A percentile compares a stretch with the other conserved stretches of the same genome.
These are phyloP conservation scores for Leccinum olivaceopallidum DNA, from an alignment of 768 basidiomycete genomes.

Conservation along the genomic window DNA sequence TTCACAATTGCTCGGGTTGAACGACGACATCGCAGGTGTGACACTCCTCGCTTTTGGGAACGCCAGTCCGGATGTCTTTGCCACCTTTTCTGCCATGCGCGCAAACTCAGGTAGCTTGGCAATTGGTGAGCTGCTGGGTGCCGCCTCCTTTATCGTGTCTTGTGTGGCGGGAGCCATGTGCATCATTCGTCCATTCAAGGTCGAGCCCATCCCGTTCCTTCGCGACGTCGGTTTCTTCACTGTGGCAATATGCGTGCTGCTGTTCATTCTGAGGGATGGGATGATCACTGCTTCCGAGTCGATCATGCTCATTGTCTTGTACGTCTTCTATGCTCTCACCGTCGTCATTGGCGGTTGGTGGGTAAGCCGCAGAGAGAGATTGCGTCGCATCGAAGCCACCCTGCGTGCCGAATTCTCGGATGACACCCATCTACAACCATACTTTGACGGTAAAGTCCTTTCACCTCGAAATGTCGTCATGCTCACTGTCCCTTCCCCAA, in stretches of 20 bases:
- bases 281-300: conserved; percentile 72
- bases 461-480: not conserved
- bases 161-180: conserved; percentile 99
- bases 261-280: conserved; percentile 78
- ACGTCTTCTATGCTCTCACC: conserved; percentile 71
- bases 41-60: conserved; percentile 98
- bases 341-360: conserved; percentile 83
- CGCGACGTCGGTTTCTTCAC: conserved; percentile 96
- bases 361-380: conserved; percentile 54
- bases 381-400: conserved; percentile 47
- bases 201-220: conserved; percentile 76
- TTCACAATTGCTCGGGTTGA: conserved; percentile 79
- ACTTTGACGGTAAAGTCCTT: conserved; percentile 62
- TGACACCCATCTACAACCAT: conserved; percentile 49
- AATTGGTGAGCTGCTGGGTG: conserved; percentile 93
- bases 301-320: conserved; percentile 65
- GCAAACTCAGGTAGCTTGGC: conserved; percentile 85
- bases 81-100: conserved; percentile 92
- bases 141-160: conserved; percentile 93
- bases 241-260: conserved; percentile 71
- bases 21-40: conserved; percentile 93
- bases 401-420: conserved; percentile 59
- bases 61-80: conserved; percentile 94
- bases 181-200: conserved; percentile 92
- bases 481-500: conserved; percentile 2